A percentile compares a stretch with the other conserved stretches of the same genome.
Evolutionary conservation across 1,139 yeast species (phyloP).

Genomic region (Groenewaldozyma auringiensis): DNA sequence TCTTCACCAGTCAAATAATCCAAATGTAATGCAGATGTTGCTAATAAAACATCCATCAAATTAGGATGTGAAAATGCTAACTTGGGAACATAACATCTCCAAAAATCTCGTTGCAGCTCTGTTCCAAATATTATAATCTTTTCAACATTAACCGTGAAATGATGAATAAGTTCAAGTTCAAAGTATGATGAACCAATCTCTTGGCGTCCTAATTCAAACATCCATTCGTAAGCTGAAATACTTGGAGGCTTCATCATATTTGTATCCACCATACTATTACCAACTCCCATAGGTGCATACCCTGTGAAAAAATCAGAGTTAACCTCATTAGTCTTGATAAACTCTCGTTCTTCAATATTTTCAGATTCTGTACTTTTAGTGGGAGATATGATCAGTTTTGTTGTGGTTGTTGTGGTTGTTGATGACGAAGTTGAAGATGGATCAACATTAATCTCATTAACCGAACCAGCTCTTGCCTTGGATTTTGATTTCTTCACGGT

Average conservation of each 20-base stretch:
- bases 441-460: background rate
- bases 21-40: constrained; percentile 18
- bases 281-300: background rate
- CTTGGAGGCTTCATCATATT: background rate
- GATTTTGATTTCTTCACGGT: background rate
- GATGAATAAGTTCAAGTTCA: constrained; percentile 15
- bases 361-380: background rate
- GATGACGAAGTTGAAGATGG: background rate
- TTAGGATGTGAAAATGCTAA: constrained; percentile 13
- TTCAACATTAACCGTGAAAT: constrained; percentile 11
- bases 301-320: background rate
- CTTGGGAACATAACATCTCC: constrained; percentile 17
- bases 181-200: constrained; percentile 1
- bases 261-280: background rate
- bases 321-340: background rate
- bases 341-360: background rate
- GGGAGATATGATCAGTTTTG: background rate
- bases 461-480: background rate
- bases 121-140: constrained; percentile 11
- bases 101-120: constrained; percentile 8
- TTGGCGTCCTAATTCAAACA: background rate
- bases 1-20: constrained; percentile 11
- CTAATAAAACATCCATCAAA: constrained; percentile 16
- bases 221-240: background rate
- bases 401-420: background rate